Percentiles rank a stretch among this genome's conserved stretches.
Evolutionary conservation across 768 basidiomycete species (phyloP).

Genomic region (Strobilomyces dryophilus): DNA sequence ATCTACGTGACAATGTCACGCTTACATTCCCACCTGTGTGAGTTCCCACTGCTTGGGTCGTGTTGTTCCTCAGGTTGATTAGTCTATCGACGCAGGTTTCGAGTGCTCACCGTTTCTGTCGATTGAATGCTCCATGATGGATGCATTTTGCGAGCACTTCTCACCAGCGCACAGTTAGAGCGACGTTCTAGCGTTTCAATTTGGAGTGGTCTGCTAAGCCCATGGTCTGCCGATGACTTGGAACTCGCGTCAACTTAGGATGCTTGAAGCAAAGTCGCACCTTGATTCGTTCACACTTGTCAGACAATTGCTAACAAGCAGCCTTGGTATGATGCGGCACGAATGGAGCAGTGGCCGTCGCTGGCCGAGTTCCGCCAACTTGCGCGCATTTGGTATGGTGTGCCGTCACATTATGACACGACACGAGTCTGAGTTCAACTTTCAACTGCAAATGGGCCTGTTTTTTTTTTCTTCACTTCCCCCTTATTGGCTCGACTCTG

Average conservation of each 20-base stretch:
- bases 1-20: constrained; percentile 25
- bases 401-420: constrained; percentile 17
- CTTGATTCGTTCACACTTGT: constrained; percentile 1
- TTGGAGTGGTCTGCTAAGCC: neutral
- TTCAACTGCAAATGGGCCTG: constrained; percentile 14
- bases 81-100: neutral
- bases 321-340: neutral
- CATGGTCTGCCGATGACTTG: neutral
- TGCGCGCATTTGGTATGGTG: constrained; percentile 24
- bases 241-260: neutral
- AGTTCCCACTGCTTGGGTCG: neutral
- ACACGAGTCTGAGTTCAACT: constrained; percentile 13
- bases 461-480: neutral
- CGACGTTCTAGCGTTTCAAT: constrained; percentile 11
- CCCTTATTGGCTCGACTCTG: constrained; percentile 1
- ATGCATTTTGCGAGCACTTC: neutral
- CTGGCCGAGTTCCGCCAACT: constrained; percentile 16
- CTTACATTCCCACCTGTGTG: constrained; percentile 6
- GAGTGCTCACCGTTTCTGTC: constrained; percentile 2
- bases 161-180: neutral
- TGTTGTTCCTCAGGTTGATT: neutral
- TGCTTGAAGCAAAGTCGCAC: neutral
- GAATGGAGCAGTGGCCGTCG: constrained; percentile 4
- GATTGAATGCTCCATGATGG: neutral
- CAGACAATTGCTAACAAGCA: neutral